A percentile compares a stretch with the other conserved stretches of the same genome.
phyloP scores from a whole-genome alignment of 2,329 filamentous ascomycete genomes.

The Neofusicoccum kwambonambiense region DNA sequence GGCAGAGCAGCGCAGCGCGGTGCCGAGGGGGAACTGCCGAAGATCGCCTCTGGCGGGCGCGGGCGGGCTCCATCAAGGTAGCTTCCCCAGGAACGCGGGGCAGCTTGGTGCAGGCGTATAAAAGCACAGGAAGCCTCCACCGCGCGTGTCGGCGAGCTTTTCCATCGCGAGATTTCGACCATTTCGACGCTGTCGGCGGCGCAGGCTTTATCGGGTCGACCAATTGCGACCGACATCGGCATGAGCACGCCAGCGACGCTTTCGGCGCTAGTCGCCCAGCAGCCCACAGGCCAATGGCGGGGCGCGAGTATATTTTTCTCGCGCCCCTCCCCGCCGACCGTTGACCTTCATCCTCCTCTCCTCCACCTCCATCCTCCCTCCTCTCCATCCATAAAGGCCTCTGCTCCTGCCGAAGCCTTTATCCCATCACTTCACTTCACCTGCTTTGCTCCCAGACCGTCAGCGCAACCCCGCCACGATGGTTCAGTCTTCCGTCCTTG shows the following conservation, averaged over 20 bases:
- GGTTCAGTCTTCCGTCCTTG: constrained; percentile 72
- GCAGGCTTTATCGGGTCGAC: not conserved
- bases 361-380: not conserved
- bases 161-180: not conserved
- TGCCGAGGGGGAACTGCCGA: constrained; percentile 18
- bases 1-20: not conserved
- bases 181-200: not conserved
- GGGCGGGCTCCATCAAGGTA: constrained; percentile 17
- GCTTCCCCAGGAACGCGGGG: constrained; percentile 19
- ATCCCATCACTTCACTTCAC: not conserved
- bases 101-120: constrained; percentile 10
- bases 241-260: constrained; percentile 19
- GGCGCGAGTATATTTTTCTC: constrained; percentile 18
- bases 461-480: constrained; percentile 29
- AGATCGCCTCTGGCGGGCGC: constrained; percentile 17
- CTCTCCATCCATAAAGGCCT: constrained; percentile 8
- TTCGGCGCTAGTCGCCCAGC: constrained; percentile 15
- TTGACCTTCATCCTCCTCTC: constrained; percentile 2
- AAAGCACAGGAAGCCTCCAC: not conserved
- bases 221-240: constrained; percentile 12
- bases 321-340: constrained; percentile 7
- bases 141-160: not conserved
- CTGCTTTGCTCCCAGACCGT: not conserved
- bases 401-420: constrained; percentile 3
- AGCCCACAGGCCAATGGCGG: constrained; percentile 17